Evolutionary conservation across 495 filamentous ascomycete genomes (phyloP).

Genomic region (Chaetomium cochliodes): DNA sequence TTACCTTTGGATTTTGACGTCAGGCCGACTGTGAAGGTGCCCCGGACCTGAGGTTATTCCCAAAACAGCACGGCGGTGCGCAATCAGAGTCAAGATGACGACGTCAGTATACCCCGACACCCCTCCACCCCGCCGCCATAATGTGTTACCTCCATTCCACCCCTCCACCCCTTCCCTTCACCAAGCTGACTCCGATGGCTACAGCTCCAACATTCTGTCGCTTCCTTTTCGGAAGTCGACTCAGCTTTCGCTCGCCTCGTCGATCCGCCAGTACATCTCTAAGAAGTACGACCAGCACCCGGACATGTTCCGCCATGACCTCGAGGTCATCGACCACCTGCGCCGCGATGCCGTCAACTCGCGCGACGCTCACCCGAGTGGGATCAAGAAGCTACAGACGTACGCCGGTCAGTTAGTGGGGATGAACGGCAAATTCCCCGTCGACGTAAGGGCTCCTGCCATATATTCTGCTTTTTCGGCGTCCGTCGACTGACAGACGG

Average conservation of each 20-base stretch:
- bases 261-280: constrained; percentile 95
- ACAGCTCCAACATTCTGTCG: constrained; percentile 48
- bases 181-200: not conserved
- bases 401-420: constrained; percentile 94
- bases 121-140: too few relatives aligned
- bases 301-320: constrained; percentile 91
- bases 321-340: constrained; percentile 80
- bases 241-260: constrained; percentile 68
- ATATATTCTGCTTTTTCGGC: not conserved
- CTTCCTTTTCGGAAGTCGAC: constrained; percentile 87
- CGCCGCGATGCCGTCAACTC: constrained; percentile 81
- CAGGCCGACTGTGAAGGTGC: too few relatives aligned
- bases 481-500: constrained; percentile 26
- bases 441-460: constrained; percentile 61
- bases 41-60: not conserved
- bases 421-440: constrained; percentile 93
- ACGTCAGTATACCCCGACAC: constrained; percentile 18
- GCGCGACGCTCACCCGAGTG: constrained; percentile 85
- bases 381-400: constrained; percentile 77
- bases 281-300: constrained; percentile 99
- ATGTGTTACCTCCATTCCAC: not conserved
- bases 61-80: not conserved
- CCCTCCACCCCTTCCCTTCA: too few relatives aligned
- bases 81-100: constrained; percentile 6
- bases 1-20: not conserved